Base-by-base conservation (phyloP, 331 rosid species). In the Acacia pycnantha region DNA sequence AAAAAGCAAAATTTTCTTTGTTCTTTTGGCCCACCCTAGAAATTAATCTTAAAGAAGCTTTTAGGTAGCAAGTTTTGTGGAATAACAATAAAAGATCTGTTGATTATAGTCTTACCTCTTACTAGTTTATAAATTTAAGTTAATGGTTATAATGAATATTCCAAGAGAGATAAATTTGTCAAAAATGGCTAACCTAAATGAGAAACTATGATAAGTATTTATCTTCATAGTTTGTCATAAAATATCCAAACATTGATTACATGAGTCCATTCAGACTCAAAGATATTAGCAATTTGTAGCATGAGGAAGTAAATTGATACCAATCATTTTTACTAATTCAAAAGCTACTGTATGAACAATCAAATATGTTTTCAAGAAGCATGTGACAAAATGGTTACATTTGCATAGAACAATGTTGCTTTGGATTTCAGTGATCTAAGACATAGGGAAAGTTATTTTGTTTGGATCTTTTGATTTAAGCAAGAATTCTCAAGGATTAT, bases 141-240 rank as follows among this genome's bases (percentile, higher is more conserved):
- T 43, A 22, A 6, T 54, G n/a, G n/a, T 67, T 48, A 29, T 40
- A 75, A 67, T 82, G 81, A 27, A 31, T 54, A 74, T 51, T 73
- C 48, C 75, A 37, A 26, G 37, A 74, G 59, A 40, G 68, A 74
- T 6, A 37, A 26, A 16, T 21, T 48, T 64, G 74, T 24, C 69
- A 73, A 70, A 81, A 61, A n/a, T 46, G 58, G 26, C 44, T 24
- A 18, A 69, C 31, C 56, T 19, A 74, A 79, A 19, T 53, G 58
- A 64, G 65, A 79, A 54, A 70, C 40, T 48, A 41, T 40, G 77
- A 35, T 26, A 78, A 19, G 18, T 14, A 29, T 68, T 37, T 54
- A 68, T 9, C 56, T 68, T 56, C 26, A 21, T 56, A 21, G 62
- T 56, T n/a, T 56, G 62, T 21, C 40, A 26, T 71, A 18, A 70